Percentiles rank a stretch among this genome's conserved stretches.
Conservation (phyloP, 2,329 filamentous ascomycete genomes). For the Paecilomyces dactylethromorphus region DNA sequence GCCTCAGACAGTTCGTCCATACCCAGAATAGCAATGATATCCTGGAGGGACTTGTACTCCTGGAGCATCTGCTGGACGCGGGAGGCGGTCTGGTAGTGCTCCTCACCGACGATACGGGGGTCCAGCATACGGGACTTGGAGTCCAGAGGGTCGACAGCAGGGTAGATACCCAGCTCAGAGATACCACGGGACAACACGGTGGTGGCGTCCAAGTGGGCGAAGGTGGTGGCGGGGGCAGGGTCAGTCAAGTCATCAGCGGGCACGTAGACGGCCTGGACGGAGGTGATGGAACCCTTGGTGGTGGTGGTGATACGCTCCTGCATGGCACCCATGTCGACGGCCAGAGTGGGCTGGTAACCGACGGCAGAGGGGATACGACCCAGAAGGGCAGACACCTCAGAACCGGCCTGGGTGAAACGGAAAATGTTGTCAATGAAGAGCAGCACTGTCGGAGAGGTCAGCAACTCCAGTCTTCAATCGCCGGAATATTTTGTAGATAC, state of each 20-base stretch:
- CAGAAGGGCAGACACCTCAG: slow-evolving; percentile 97
- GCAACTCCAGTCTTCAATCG: slow-evolving; percentile 15
- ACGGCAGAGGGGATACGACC: slow-evolving; percentile 99
- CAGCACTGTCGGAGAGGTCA: slow-evolving; percentile 59
- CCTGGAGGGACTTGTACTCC: slow-evolving; percentile 99
- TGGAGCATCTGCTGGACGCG: slow-evolving; percentile 98
- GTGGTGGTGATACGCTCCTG: slow-evolving; percentile 99
- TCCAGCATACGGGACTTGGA: slow-evolving; percentile 99
- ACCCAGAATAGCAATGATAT: slow-evolving; percentile 99
- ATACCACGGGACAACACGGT: slow-evolving; percentile 99
- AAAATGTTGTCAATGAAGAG: slow-evolving; percentile 99
- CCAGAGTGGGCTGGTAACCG: slow-evolving; percentile 98
- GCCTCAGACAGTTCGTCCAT: slow-evolving; percentile 99
- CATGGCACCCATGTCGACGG: slow-evolving; percentile 98
- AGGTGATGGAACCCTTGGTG: slow-evolving; percentile 98
- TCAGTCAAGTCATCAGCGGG: slow-evolving; percentile 99
- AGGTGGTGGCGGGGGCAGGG: slow-evolving; percentile 97
- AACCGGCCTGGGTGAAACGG: slow-evolving; percentile 99
- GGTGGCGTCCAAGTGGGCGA: slow-evolving; percentile 99
- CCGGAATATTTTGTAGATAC: slow-evolving; percentile 20
- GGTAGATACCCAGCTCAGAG: slow-evolving; percentile 99
- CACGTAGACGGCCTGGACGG: slow-evolving; percentile 99
- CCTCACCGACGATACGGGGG: slow-evolving; percentile 94
- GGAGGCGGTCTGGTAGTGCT: slow-evolving; percentile 93
- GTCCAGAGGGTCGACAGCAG: slow-evolving; percentile 98